Evolutionary conservation across 2,329 filamentous ascomycete species (phyloP).

Genomic region (Pezicula rhizophila): DNA sequence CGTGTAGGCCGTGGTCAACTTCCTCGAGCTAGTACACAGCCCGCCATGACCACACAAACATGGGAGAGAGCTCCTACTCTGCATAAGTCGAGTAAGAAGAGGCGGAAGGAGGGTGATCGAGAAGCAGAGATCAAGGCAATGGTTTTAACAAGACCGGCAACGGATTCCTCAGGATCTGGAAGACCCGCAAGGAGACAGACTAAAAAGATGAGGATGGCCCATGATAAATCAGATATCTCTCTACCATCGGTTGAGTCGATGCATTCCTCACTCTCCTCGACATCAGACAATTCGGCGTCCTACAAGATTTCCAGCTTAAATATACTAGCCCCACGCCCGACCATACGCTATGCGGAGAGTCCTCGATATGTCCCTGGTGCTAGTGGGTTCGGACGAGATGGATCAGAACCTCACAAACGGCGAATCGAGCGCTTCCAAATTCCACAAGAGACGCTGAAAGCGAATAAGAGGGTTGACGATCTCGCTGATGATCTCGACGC

Average conservation of each 20-base stretch:
- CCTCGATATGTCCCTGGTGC: slow-evolving; percentile 47
- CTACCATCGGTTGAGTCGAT: slow-evolving; percentile 69
- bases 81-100: slow-evolving; percentile 67
- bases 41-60: slow-evolving; percentile 20
- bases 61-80: slow-evolving; percentile 47
- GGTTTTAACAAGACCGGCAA: slow-evolving; percentile 60
- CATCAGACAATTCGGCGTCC: slow-evolving; percentile 61
- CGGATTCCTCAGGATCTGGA: slow-evolving; percentile 53
- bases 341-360: slow-evolving; percentile 66
- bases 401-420: slow-evolving; percentile 41
- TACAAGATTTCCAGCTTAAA: slow-evolving; percentile 78
- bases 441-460: slow-evolving; percentile 53
- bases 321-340: slow-evolving; percentile 79
- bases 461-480: slow-evolving; percentile 58
- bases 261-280: slow-evolving; percentile 68
- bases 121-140: slow-evolving; percentile 87
- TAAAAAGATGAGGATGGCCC: slow-evolving; percentile 56
- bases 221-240: slow-evolving; percentile 58
- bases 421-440: slow-evolving; percentile 47
- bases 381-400: slow-evolving; percentile 36
- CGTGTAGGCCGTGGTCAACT: slow-evolving; percentile 7
- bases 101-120: slow-evolving; percentile 63
- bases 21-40: slow-evolving; percentile 18
- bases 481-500: slow-evolving; percentile 83
- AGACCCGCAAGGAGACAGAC: slow-evolving; percentile 57